phyloP scores from a whole-genome alignment of 441 rosid genomes.

The Daphne laureola region DNA sequence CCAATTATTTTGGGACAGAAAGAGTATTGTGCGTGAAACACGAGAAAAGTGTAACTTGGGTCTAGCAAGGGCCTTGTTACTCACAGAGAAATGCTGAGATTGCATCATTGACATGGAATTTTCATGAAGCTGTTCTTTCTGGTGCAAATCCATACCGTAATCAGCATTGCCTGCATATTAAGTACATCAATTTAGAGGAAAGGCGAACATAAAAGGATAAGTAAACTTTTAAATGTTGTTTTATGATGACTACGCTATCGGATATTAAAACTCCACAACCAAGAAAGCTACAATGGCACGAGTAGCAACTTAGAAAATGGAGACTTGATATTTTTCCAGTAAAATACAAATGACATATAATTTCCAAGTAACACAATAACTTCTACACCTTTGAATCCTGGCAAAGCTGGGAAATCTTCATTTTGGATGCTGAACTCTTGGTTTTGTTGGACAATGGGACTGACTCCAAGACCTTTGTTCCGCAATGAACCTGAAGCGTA shows the following conservation, averaged over 20 bases:
- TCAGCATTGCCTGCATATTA: slow-evolving; percentile 72
- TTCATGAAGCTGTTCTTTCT: slow-evolving; percentile 92
- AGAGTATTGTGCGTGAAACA: no score
- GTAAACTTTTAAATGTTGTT: background rate
- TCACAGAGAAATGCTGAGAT: slow-evolving; percentile 91
- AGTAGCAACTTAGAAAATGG: background rate
- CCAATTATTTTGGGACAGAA: no score
- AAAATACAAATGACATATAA: slow-evolving; percentile 6
- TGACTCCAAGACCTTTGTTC: slow-evolving; percentile 79
- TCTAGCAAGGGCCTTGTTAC: slow-evolving; percentile 18
- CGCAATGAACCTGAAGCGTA: slow-evolving; percentile 58
- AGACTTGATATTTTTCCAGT: background rate
- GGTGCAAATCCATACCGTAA: slow-evolving; percentile 84
- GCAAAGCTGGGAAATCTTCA: slow-evolving; percentile 99
- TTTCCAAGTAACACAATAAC: slow-evolving; percentile 3
- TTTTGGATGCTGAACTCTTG: slow-evolving; percentile 99
- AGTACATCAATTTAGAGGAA: background rate
- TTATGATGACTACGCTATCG: background rate
- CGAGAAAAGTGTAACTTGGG: background rate
- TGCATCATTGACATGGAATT: slow-evolving; percentile 83
- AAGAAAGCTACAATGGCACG: slow-evolving; percentile 5
- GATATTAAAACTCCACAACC: background rate
- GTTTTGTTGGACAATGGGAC: slow-evolving; percentile 92
- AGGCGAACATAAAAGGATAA: no score
- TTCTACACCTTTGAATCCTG: slow-evolving; percentile 82